Base-by-base conservation (phyloP, 495 filamentous ascomycete genomes). In the Tuber microsphaerosporum region DNA sequence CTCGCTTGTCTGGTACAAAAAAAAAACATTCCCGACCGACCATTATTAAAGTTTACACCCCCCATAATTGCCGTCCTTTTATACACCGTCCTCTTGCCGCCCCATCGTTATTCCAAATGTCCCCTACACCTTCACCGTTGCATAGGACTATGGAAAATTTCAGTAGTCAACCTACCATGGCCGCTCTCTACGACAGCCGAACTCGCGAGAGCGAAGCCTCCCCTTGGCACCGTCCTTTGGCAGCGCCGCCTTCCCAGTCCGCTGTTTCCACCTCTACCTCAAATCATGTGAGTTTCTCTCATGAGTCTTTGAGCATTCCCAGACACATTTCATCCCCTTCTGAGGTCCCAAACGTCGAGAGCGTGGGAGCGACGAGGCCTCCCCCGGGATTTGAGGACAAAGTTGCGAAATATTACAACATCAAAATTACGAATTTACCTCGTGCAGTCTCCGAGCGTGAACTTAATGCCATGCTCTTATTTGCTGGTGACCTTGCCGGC, bases 321-420 rank as follows among this genome's bases (percentile, higher is more conserved):
- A 75, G 77, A 48, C 76, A 77, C 37, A 79, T 79, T 75, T 79
- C 77, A 26, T 77, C 77, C 17, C 76, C 77, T 61, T 79, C 77
- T 26, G 76, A 79, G n/a, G 71, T 79, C 42, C 77, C 76, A 43
- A 74, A 73, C 31, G 34, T 75, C 22, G 76, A 77, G n/a, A 77
- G 72, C 22, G 73, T 71, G 44, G 75, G 41, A 43, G 51, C 69
- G 41, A 75, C 73, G 42, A 79, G 72, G 34, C 77, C 77, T 51
- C 77, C 77, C 46, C 77, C 77, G 16, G 77, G 77, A 44, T 79
- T 79, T 45, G 77, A 79, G 61, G 78, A 79, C 20, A 31, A 65
- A 68, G 56, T 51, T 20, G 56, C 70, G 12, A 77, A 79, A 46
- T 70, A 70, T 17, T 79, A 79, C 41, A 70, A 74, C n/a, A 77